phyloP scores from a whole-genome alignment of 2,329 filamentous ascomycete genomes.

The Acrodontium crateriforme region DNA sequence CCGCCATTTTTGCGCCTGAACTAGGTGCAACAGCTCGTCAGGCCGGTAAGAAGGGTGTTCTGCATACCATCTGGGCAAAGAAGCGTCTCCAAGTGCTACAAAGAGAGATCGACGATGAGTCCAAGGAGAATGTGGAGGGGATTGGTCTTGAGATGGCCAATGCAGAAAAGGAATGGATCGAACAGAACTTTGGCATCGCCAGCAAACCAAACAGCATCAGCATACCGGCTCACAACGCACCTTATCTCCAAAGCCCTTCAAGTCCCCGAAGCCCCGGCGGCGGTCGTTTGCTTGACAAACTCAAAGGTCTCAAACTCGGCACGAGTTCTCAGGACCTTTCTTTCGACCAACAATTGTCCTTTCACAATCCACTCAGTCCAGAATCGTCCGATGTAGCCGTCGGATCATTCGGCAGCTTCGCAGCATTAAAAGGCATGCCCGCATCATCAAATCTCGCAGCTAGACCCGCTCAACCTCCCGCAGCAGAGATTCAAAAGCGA shows the following conservation, averaged over 20 bases:
- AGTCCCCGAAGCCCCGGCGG: constrained; percentile 49
- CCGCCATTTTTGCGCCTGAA: constrained; percentile 71
- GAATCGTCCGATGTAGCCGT: constrained; percentile 50
- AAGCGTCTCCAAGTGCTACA: constrained; percentile 62
- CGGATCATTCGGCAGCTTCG: constrained; percentile 44
- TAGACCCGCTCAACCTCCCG: constrained; percentile 26
- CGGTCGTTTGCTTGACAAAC: constrained; percentile 63
- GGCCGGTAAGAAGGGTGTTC: constrained; percentile 62
- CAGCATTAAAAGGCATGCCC: constrained; percentile 39
- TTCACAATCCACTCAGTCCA: constrained; percentile 43
- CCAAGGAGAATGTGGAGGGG: constrained; percentile 61
- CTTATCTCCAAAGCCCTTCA: constrained; percentile 35
- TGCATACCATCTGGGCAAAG: constrained; percentile 87
- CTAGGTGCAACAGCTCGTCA: constrained; percentile 52
- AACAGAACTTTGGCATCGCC: constrained; percentile 59
- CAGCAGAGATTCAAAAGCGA: constrained; percentile 7
- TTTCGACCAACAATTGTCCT: constrained; percentile 9
- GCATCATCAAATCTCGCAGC: constrained; percentile 28
- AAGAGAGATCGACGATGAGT: constrained; percentile 61
- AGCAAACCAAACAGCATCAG: constrained; percentile 28
- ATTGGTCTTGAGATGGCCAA: constrained; percentile 73
- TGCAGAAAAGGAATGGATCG: constrained; percentile 75
- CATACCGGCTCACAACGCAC: constrained; percentile 17
- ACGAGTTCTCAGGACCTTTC: constrained; percentile 39
- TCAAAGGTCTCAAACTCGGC: constrained; percentile 63